A percentile compares a stretch with the other conserved stretches of the same genome.
These are phyloP conservation scores for Blumeriella jaapii DNA, from an alignment of 2,329 filamentous ascomycete species.

Conservation along the genomic window DNA sequence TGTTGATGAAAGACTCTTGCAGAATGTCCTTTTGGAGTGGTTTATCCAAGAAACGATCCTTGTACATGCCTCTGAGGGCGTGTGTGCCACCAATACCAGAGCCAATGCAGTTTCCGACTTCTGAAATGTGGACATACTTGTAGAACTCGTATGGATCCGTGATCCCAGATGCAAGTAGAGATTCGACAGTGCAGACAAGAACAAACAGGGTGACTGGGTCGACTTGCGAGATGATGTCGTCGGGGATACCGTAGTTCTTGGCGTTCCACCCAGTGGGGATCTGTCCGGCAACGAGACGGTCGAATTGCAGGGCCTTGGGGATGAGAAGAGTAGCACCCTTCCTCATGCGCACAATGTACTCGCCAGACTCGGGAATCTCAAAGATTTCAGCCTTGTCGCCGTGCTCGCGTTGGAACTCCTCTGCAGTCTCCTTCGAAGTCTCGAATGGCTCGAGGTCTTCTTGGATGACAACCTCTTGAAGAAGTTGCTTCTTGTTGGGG, in stretches of 20 bases:
- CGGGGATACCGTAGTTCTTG: constrained; percentile 89
- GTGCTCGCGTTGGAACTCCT: constrained; percentile 95
- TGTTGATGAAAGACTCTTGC: constrained; percentile 99
- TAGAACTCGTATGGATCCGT: constrained; percentile 99
- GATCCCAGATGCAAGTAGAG: constrained; percentile 84
- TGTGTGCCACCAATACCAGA: constrained; percentile 95
- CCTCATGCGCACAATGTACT: constrained; percentile 88
- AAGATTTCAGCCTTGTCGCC: constrained; percentile 97
- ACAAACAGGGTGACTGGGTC: constrained; percentile 94
- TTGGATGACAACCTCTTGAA: constrained; percentile 95
- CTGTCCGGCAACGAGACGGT: constrained; percentile 93
- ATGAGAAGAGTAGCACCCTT: constrained; percentile 93
- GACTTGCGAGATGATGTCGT: constrained; percentile 95
- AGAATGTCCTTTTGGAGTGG: constrained; percentile 97
- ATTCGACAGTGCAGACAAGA: constrained; percentile 85
- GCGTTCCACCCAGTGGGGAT: constrained; percentile 96
- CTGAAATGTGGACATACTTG: constrained; percentile 96
- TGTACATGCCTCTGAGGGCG: constrained; percentile 95
- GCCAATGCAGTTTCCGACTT: constrained; percentile 96
- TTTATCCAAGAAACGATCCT: constrained; percentile 92
- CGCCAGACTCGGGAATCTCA: constrained; percentile 83
- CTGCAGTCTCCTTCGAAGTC: constrained; percentile 89
- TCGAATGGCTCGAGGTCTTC: constrained; percentile 97
- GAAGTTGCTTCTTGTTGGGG: constrained; percentile 94
- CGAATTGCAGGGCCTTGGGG: constrained; percentile 92